Base-by-base conservation (phyloP, 805 yeast species). In the Ogataea populi-albae region DNA sequence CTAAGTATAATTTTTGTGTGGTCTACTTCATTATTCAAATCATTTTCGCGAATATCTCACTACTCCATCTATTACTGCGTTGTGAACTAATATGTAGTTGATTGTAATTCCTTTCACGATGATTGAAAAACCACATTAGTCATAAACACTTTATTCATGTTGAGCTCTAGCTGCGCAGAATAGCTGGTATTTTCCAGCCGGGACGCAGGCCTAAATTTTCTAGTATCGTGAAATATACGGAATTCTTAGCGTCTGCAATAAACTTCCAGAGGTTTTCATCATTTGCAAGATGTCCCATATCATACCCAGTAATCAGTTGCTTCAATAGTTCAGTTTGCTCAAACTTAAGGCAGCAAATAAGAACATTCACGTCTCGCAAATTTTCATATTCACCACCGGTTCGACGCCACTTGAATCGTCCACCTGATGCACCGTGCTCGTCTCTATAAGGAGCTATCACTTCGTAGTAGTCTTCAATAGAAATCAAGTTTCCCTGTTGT, bases 251-350 rank as follows among this genome's bases (percentile, higher is more conserved):
- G 4, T 46, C 41, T 23, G 46, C 30, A 11, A 54, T 44, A 18
- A 36, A 34, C 4, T 27, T 35, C 59, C 59, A 54, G 14, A 54
- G 36, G 8, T 33, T 26, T 3, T 37, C 34, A 25, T 49, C 49
- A 2, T 43, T 27, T 2, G 36, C 28, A 10, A 54, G 34, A 8
- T 22, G 30, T 6, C 35, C 39, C 1, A 23, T 2, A 23, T 41
- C 41, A 27, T 28, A 40, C 21, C 35, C 38, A 1, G 26, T 8
- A 4, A 44, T 15, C 22, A 47, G 18, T n/a, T 22, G 17, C 23
- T 33, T 20, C 26, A 41, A 34, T 23, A 45, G 32, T 10, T 9
- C 14, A 3, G 11, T 5, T 23, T 43, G 37, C 19, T 32, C 26
- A 33, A 37, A 40, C 22, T 34, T 27, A 15, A 43, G 22, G 26